A percentile compares a stretch with the other conserved stretches of the same genome.
Conservation (phyloP, 768 basidiomycete species). For the Cyathus striatus region DNA sequence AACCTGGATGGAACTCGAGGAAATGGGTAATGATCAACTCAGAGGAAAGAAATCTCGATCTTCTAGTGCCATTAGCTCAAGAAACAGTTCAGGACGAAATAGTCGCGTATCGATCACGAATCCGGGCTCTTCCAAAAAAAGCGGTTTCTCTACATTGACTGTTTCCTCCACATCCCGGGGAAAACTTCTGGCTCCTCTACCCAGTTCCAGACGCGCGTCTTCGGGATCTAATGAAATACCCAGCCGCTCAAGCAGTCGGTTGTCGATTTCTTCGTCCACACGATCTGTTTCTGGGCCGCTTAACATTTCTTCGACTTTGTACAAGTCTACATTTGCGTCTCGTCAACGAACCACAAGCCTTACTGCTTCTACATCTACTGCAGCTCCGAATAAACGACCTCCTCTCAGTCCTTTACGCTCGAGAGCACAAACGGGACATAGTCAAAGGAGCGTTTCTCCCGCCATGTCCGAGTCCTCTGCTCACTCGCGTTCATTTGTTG, state of each 20-base stretch:
- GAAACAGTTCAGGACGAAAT: conserved; percentile 51
- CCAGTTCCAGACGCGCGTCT: conserved; percentile 40
- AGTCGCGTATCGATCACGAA: conserved; percentile 42
- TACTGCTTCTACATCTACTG: conserved; percentile 30
- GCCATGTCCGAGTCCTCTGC: conserved; percentile 56
- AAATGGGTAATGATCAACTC: conserved; percentile 73
- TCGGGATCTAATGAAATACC: conserved; percentile 41
- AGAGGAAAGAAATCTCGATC: conserved; percentile 60
- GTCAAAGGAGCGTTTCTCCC: conserved; percentile 49
- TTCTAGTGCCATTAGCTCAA: conserved; percentile 57
- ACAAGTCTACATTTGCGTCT: conserved; percentile 73
- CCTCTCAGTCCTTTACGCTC: conserved; percentile 30
- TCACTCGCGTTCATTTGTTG: conserved; percentile 37
- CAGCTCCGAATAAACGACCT: conserved; percentile 23
- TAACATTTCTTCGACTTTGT: conserved; percentile 34
- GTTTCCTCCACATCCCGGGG: conserved; percentile 32
- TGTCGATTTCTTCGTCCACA: conserved; percentile 47
- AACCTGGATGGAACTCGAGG: conserved; percentile 76
- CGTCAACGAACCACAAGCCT: conserved; percentile 76
- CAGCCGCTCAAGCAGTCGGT: conserved; percentile 52
- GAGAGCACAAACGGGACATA: conserved; percentile 32
- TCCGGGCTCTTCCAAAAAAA: conserved; percentile 17
- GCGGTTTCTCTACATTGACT: conserved; percentile 23
- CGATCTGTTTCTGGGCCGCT: conserved; percentile 73
- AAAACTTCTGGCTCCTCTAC: conserved; percentile 42